Percentiles rank a stretch among this genome's conserved stretches.
phyloP scores from a whole-genome alignment of 495 filamentous ascomycete species.

The Penicillium samsonianum region DNA sequence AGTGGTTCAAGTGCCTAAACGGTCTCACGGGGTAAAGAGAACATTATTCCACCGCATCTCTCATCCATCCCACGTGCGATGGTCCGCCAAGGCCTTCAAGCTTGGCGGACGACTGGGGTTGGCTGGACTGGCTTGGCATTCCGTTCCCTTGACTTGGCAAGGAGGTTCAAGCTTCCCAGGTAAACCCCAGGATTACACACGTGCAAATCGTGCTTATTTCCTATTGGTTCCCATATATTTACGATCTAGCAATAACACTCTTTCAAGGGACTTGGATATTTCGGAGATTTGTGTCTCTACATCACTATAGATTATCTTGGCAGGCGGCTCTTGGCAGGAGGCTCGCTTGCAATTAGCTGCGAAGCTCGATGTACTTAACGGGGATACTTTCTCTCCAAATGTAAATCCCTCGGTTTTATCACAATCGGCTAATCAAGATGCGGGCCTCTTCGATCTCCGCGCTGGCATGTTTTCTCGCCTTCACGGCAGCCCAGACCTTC shows the following conservation, averaged over 20 bases:
- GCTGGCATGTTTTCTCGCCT: constrained; percentile 26
- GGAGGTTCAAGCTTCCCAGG: constrained; percentile 14
- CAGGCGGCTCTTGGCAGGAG: neutral
- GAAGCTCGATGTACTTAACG: neutral
- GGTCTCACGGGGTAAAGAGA: neutral
- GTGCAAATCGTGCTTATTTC: constrained; percentile 8
- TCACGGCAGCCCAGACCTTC: constrained; percentile 59
- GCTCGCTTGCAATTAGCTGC: neutral
- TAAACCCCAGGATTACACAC: constrained; percentile 8
- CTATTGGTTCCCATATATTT: constrained; percentile 5
- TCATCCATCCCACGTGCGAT: constrained; percentile 5
- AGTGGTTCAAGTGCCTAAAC: neutral
- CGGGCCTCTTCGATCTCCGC: constrained; percentile 22
- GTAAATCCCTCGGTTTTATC: neutral
- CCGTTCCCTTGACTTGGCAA: constrained; percentile 10
- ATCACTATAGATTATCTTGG: constrained; percentile 1
- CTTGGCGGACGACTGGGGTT: constrained; percentile 1
- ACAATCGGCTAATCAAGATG: constrained; percentile 24
- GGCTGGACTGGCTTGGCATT: constrained; percentile 7
- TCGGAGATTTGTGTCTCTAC: constrained; percentile 10
- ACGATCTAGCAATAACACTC: neutral
- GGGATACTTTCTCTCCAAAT: neutral
- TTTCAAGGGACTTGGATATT: neutral
- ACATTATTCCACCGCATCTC: neutral
- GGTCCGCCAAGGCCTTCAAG: neutral